Evolutionary conservation across 345 rosid genomes (phyloP).

Genomic region (Barbarea vulgaris): DNA sequence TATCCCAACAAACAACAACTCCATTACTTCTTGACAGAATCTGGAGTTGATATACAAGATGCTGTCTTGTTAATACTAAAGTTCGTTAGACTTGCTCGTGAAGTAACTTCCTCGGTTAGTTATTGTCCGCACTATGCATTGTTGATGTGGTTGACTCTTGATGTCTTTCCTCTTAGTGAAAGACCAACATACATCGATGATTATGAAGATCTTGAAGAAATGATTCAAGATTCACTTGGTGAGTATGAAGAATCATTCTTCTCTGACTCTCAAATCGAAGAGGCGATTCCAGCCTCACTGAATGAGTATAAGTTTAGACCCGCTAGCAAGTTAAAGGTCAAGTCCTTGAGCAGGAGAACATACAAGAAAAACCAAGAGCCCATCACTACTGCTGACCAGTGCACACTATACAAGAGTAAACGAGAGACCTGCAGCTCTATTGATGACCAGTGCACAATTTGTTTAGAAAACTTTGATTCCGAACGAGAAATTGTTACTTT

Average conservation of each 20-base stretch:
- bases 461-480: not conserved
- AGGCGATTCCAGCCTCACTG: not conserved
- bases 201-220: not conserved
- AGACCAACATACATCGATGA: not conserved
- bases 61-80: not conserved
- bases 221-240: no score
- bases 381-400: not conserved
- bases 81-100: not conserved
- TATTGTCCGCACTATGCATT: slow-evolving; percentile 5
- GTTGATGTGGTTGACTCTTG: slow-evolving; percentile 13
- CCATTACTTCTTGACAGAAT: slow-evolving; percentile 6
- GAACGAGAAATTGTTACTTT: not conserved
- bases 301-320: slow-evolving; percentile 2
- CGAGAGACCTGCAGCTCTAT: not conserved
- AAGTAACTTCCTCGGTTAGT: not conserved
- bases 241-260: not conserved
- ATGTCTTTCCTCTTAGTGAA: not conserved
- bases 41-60: not conserved
- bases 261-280: not conserved
- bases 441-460: slow-evolving; percentile 25
- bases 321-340: slow-evolving; percentile 1
- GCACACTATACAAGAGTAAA: not conserved
- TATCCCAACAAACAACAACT: slow-evolving; percentile 3
- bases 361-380: not conserved
- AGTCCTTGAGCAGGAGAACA: slow-evolving; percentile 5